A percentile compares a stretch with the other conserved stretches of the same genome.
Evolutionary conservation across 1,284 basidiomycete species (phyloP).

Genomic region (Puccinia horiana): DNA sequence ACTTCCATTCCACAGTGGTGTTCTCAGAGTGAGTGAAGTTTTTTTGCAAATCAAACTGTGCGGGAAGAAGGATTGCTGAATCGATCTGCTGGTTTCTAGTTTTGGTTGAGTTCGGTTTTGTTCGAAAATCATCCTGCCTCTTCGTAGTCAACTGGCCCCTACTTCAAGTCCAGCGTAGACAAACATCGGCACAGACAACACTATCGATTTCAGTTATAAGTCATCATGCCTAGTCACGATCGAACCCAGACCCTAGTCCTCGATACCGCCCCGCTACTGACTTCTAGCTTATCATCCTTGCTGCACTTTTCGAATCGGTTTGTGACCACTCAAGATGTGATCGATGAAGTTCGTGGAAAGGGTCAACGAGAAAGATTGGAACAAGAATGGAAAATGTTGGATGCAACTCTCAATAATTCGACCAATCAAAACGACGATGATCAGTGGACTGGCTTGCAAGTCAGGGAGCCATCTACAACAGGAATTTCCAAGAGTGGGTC

Average conservation of each 20-base stretch:
- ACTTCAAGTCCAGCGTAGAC: constrained; percentile 25
- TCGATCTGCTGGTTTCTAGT: neutral
- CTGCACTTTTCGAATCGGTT: constrained; percentile 78
- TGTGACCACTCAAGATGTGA: constrained; percentile 82
- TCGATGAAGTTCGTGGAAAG: constrained; percentile 82
- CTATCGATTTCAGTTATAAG: neutral
- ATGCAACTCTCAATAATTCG: constrained; percentile 64
- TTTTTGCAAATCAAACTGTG: too few relatives aligned
- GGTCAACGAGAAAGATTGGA: constrained; percentile 79
- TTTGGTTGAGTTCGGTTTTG: neutral
- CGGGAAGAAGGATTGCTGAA: neutral
- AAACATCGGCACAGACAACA: neutral
- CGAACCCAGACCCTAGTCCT: constrained; percentile 75
- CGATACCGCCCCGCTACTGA: constrained; percentile 83
- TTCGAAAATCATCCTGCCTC: neutral
- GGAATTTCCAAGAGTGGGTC: constrained; percentile 74
- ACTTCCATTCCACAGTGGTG: too few relatives aligned
- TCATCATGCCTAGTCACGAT: constrained; percentile 37
- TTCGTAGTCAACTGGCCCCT: constrained; percentile 28
- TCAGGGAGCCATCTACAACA: constrained; percentile 71
- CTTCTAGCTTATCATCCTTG: constrained; percentile 69
- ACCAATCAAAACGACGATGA: constrained; percentile 59
- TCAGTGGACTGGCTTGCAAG: constrained; percentile 58
- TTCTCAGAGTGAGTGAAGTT: too few relatives aligned
- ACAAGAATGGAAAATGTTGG: constrained; percentile 65